Percentiles rank a stretch among this genome's conserved stretches.
Conservation (phyloP, 2,329 filamentous ascomycete species). For the Cercospora beticola region DNA sequence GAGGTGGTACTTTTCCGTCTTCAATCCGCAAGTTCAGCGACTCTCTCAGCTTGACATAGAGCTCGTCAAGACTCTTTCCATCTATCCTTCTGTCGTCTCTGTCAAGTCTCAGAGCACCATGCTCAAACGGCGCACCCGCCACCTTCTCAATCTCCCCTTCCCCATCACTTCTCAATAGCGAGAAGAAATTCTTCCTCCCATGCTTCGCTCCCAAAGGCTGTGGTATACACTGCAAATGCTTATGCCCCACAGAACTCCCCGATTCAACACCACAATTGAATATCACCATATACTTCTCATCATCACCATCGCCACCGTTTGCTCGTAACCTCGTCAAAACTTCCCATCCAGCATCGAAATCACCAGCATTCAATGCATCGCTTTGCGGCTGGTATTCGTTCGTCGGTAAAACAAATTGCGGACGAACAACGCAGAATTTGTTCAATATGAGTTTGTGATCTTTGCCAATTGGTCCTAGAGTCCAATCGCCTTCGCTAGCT, state of each 20-base stretch:
- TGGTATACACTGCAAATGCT: conserved; percentile 48
- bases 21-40: conserved; percentile 1
- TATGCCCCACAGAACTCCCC: conserved; percentile 47
- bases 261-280: conserved; percentile 50
- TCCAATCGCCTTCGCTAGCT: conserved; percentile 29
- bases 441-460: conserved; percentile 41
- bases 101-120: background rate
- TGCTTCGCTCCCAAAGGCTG: conserved; percentile 27
- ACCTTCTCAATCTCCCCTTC: background rate
- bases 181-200: conserved; percentile 17
- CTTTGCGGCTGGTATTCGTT: conserved; percentile 41
- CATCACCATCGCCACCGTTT: background rate
- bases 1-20: conserved; percentile 26
- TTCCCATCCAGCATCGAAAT: conserved; percentile 43
- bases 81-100: background rate
- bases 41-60: conserved; percentile 27
- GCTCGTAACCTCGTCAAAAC: conserved; percentile 34
- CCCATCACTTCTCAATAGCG: conserved; percentile 5
- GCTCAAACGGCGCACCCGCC: conserved; percentile 3
- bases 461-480: conserved; percentile 32
- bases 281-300: conserved; percentile 40
- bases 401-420: conserved; percentile 44
- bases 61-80: background rate
- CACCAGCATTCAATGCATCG: conserved; percentile 40
- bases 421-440: conserved; percentile 41